Base-by-base conservation (phyloP, 1,139 yeast genomes). In the Zygosaccharomyces pseudobailii region DNA sequence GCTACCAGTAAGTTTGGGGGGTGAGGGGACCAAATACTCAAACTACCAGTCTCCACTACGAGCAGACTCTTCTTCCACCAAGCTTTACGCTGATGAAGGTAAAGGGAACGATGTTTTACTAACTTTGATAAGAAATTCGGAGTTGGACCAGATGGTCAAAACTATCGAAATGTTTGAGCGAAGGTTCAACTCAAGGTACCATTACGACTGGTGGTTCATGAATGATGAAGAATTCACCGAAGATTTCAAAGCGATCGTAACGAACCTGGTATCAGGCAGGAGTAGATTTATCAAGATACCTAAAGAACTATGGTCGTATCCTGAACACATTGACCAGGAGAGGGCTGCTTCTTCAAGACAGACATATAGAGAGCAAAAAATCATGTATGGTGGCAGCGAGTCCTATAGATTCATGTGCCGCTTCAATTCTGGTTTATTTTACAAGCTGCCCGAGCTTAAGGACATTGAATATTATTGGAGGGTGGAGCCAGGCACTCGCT, bases 401-500 rank as follows among this genome's bases (percentile, higher is more conserved):
- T 79, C 90, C 5, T 90, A 90, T 63, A 82, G 79, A 54, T 75
- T 76, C 55, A 79, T 79, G 84, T 79, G 84, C 58, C 75, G 94
- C 5, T 86, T 82, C 63, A 84, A 86, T 62, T 78, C 90, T 0
- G 95, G 95, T 1, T 73, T 76, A 53, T 89, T 89, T 63, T 87
- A 79, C 69, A 77, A 80, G 51, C 94, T 83, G 64, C 84, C 84
- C 2, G 66, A 85, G 52, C 80, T 90, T 40, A 71, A 64, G 47
- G 73, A 79, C 48, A 74, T 80, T 51, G 87, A 87, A 50, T 89
- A 95, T 90, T 89, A 88, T 69, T 89, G 97, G 96, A 74, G 97
- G 46, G 88, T 90, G 5, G 97, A 90, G 65, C 97, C 97, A 2
- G 83, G 85, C 54, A 92, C 90, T 40, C 83, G 85, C 53, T 89